phyloP scores from a whole-genome alignment of 2,329 filamentous ascomycete genomes.

The Arthrobotrys pseudoclavata region DNA sequence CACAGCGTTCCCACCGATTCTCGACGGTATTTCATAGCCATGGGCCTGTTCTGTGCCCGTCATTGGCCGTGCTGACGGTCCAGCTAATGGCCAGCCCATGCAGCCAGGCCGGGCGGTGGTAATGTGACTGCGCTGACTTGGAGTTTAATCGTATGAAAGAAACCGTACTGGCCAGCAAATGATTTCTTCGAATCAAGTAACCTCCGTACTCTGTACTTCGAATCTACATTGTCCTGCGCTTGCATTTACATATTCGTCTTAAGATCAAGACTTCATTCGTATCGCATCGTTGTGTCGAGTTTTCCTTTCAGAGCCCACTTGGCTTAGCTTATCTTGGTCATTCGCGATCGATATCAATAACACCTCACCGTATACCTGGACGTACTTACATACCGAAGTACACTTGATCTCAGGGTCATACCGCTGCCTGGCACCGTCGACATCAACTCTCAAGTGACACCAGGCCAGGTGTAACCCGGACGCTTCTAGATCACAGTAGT shows the following conservation, averaged over 20 bases:
- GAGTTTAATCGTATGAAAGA: conserved; percentile 24
- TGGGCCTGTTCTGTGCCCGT: conserved; percentile 21
- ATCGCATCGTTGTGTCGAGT: conserved; percentile 21
- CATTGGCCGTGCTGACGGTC: conserved; percentile 35
- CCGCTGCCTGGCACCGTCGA: conserved; percentile 12
- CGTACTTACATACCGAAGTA: background rate
- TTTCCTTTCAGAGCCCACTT: background rate
- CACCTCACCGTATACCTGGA: background rate
- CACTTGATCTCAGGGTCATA: background rate
- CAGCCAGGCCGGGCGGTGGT: background rate
- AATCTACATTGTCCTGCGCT: background rate
- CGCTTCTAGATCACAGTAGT: conserved; percentile 20
- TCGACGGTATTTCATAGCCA: conserved; percentile 24
- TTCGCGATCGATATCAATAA: background rate
- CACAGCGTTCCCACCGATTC: conserved; percentile 5
- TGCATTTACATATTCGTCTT: background rate
- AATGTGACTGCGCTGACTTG: conserved; percentile 21
- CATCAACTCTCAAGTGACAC: background rate
- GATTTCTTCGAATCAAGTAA: background rate
- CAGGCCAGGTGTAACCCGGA: conserved; percentile 12
- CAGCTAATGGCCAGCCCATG: background rate
- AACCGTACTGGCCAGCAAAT: conserved; percentile 4
- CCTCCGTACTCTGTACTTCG: background rate
- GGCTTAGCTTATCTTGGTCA: background rate
- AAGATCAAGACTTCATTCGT: background rate